Conservation (phyloP, 202 grass and related monocot genomes). For the Miscanthus sacchariflorus region DNA sequence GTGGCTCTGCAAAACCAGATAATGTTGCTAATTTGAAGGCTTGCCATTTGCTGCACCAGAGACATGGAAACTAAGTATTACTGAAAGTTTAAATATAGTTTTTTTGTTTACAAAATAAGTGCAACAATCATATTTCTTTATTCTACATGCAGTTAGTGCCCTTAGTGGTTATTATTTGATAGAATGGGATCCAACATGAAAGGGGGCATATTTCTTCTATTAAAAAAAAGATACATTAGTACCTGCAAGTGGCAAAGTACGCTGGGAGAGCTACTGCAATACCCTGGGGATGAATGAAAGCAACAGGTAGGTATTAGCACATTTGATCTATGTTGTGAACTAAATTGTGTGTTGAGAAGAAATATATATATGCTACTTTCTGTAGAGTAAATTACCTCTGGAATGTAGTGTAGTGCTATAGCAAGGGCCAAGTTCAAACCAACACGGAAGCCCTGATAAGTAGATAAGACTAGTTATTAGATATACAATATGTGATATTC, state of each 20-base stretch:
- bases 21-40: slow-evolving; percentile 83
- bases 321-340: slow-evolving; percentile 21
- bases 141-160: not conserved
- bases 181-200: not conserved
- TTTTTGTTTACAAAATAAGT: slow-evolving; percentile 24
- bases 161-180: slow-evolving; percentile 8
- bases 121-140: not conserved
- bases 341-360: not conserved
- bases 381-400: slow-evolving; percentile 63
- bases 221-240: slow-evolving; percentile 23
- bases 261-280: slow-evolving; percentile 91
- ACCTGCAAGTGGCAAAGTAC: slow-evolving; percentile 93
- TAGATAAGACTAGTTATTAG: slow-evolving; percentile 22
- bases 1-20: slow-evolving; percentile 75
- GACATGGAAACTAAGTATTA: slow-evolving; percentile 42
- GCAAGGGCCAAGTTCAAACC: slow-evolving; percentile 92
- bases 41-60: slow-evolving; percentile 77
- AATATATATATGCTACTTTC: not conserved
- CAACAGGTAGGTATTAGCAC: slow-evolving; percentile 34
- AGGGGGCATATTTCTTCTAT: slow-evolving; percentile 7
- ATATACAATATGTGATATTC: not conserved
- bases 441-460: slow-evolving; percentile 74
- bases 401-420: slow-evolving; percentile 97
- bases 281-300: slow-evolving; percentile 58
- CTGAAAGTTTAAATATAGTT: not conserved